A percentile compares a stretch with the other conserved stretches of the same genome.
These are phyloP conservation scores for Glaciozyma martinii DNA, from an alignment of 768 basidiomycete genomes.

Conservation along the genomic window DNA sequence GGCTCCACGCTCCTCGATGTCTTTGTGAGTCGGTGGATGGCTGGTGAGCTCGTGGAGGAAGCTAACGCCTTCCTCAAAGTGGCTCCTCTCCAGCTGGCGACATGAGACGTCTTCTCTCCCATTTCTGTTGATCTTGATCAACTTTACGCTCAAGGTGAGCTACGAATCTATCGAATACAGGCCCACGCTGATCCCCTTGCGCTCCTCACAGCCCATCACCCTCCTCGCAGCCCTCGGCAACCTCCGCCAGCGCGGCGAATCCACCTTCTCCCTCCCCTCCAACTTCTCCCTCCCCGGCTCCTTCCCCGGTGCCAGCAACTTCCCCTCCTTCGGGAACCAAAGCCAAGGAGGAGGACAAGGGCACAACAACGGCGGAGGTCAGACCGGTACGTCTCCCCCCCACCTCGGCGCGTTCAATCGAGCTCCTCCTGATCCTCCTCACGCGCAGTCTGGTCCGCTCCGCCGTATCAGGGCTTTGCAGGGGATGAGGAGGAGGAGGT, in stretches of 20 bases:
- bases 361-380: not conserved
- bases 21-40: not conserved
- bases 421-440: not conserved
- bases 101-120: not conserved
- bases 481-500: conserved; percentile 9
- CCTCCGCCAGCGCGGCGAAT: conserved; percentile 7
- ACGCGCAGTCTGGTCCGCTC: conserved; percentile 21
- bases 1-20: conserved; percentile 10
- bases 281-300: conserved; percentile 3
- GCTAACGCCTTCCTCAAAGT: not conserved
- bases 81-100: not conserved
- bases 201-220: conserved; percentile 13
- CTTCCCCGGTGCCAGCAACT: not conserved
- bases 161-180: conserved; percentile 7
- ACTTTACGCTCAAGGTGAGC: conserved; percentile 23
- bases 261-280: not conserved
- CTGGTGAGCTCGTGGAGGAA: not conserved
- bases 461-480: conserved; percentile 21
- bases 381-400: not conserved
- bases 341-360: not conserved
- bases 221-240: conserved; percentile 4
- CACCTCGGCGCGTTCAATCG: not conserved
- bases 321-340: conserved; percentile 9
- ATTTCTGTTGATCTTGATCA: conserved; percentile 14
- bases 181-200: not conserved